These are phyloP conservation scores for Aphanomyces stellatus DNA, from an alignment of 352 stramenopile species.

Conservation along the genomic window DNA sequence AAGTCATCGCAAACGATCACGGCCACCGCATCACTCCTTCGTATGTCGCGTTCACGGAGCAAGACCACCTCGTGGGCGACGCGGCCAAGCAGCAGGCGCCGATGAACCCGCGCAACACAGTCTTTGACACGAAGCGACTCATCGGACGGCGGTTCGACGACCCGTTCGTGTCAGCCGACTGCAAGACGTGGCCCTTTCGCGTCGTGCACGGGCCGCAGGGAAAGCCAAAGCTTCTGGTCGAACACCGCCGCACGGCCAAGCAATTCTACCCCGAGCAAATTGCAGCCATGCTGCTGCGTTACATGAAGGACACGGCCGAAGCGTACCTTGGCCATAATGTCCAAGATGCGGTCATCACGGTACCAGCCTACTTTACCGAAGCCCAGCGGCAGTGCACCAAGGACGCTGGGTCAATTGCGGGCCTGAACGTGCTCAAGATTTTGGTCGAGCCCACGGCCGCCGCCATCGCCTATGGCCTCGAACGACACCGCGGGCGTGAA, in stretches of 20 bases:
- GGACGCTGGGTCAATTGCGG: conserved; percentile 84
- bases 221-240: conserved; percentile 72
- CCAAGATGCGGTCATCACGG: conserved; percentile 85
- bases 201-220: conserved; percentile 68
- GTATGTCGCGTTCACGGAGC: conserved; percentile 83
- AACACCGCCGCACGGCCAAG: conserved; percentile 71
- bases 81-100: conserved; percentile 76
- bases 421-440: conserved; percentile 91
- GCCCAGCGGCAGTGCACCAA: conserved; percentile 92
- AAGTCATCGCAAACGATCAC: conserved; percentile 40
- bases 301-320: conserved; percentile 78
- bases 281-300: conserved; percentile 70
- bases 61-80: conserved; percentile 78
- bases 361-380: conserved; percentile 95
- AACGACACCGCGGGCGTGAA: conserved; percentile 80
- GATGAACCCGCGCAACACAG: conserved; percentile 88
- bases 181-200: conserved; percentile 55
- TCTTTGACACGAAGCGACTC: conserved; percentile 95
- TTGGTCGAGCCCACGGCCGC: conserved; percentile 96
- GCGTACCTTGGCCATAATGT: conserved; percentile 62
- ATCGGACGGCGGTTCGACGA: conserved; percentile 93
- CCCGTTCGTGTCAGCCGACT: conserved; percentile 73
- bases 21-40: conserved; percentile 89
- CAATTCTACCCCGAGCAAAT: conserved; percentile 83
- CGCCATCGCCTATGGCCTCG: conserved; percentile 83